Evolutionary conservation across 805 yeast genomes (phyloP), one percentile per base, ranked within the genome.

Genomic region (Spathaspora arborariae): DNA sequence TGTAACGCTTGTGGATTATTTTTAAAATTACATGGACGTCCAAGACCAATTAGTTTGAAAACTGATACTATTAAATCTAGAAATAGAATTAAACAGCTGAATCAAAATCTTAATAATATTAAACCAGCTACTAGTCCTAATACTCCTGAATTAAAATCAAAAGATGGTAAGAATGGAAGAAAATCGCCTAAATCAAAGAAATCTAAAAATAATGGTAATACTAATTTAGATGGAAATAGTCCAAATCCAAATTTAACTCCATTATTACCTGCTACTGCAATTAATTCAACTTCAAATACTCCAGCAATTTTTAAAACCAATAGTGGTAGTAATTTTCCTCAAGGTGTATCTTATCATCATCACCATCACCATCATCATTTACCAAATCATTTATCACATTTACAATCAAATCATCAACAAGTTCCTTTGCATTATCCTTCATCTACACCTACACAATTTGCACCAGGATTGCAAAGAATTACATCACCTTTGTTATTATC

Each of bases 1-100:
- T 91, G 98, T 65, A 91, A 91, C 68, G 98, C 98, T 8, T 89
- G 97, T 70, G 97, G 97, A 0, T 72, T 89, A 42, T 89, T 89
- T 58, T 68, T 90, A 49, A 91, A 91, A 67, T 76, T 91, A 37
- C 98, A 91, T 61, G 96, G 97, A 20, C 79, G 96, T 45, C 88
- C 96, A 34, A 76, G 98, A 57, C 97, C 98, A 5, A 90, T 90
- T 45, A 82, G 90, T 20, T 73, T 91, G 58, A 91, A 91, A 64
- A 88, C 97, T 9, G 96, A 91, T 68, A 90, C 91, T 22, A 91
- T 91, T 63, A 89, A 90, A 68, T 84, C 94, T 38, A 78, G 98
- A 61, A 91, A 91, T 62, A 78, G 98, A 58, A 85, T 86, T 58
- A 84, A 84, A 57, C 84, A 81, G 45, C 55, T 48, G 27, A 41